phyloP scores from a whole-genome alignment of 148 eudicot genomes.

The Spergularia bocconei region DNA sequence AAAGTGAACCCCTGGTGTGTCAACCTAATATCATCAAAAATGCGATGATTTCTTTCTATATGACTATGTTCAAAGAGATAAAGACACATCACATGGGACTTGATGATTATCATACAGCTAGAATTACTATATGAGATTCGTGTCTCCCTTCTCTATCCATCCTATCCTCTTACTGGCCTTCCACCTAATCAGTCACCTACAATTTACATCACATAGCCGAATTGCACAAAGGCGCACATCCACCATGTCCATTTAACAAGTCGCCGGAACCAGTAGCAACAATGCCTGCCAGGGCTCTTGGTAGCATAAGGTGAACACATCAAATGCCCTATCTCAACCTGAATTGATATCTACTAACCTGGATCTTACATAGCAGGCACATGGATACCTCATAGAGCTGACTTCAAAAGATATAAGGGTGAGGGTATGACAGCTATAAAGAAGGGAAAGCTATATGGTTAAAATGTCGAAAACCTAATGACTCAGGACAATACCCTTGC shows the following conservation, averaged over 20 bases:
- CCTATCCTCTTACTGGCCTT: background rate
- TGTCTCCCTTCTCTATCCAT: conserved; percentile 1
- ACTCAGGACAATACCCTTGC: background rate
- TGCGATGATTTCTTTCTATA: too few relatives aligned
- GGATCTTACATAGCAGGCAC: background rate
- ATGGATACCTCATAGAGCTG: too few relatives aligned
- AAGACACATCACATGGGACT: background rate
- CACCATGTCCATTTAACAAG: background rate
- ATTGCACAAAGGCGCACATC: background rate
- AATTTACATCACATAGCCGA: background rate
- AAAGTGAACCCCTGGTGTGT: too few relatives aligned
- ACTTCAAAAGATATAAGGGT: too few relatives aligned
- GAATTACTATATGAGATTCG: background rate
- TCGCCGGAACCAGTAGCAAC: background rate
- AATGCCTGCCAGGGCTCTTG: background rate
- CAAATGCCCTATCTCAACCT: background rate
- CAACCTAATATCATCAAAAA: too few relatives aligned
- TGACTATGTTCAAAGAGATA: background rate
- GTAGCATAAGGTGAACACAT: background rate
- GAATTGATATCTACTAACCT: background rate
- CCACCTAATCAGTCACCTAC: background rate
- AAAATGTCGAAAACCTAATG: background rate
- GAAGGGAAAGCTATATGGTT: background rate
- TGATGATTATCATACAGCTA: background rate
- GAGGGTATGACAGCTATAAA: too few relatives aligned